These are phyloP conservation scores for Ophiobolus disseminans DNA, from an alignment of 2,329 filamentous ascomycete species.

Conservation along the genomic window DNA sequence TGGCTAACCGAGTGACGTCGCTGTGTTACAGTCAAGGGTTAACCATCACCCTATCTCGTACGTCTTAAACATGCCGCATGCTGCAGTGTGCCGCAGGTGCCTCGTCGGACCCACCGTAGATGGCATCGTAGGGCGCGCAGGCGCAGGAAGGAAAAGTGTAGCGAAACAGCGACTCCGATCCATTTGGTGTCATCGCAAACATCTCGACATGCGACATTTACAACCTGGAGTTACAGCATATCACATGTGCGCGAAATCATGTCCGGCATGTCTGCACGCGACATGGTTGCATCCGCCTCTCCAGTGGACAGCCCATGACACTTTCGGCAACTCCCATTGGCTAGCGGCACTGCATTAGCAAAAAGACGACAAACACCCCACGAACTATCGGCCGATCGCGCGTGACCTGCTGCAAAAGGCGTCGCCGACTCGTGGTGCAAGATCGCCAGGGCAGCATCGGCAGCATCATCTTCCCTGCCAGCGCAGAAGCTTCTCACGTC, in stretches of 20 bases:
- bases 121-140: background rate
- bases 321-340: conserved; percentile 25
- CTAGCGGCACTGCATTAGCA: background rate
- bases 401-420: background rate
- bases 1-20: conserved; percentile 18
- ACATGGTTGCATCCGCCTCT: conserved; percentile 2
- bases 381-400: conserved; percentile 7
- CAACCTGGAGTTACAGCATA: too few species aligned
- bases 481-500: background rate
- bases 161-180: too few species aligned
- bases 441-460: conserved; percentile 6
- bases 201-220: too few species aligned
- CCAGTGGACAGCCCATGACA: conserved; percentile 9
- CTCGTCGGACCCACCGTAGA: background rate
- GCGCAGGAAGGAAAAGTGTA: too few species aligned
- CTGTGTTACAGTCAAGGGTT: background rate
- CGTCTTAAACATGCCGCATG: background rate
- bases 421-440: background rate
- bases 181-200: too few species aligned
- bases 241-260: too few species aligned
- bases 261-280: too few species aligned
- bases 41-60: background rate
- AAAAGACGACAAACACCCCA: conserved; percentile 11
- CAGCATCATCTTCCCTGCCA: background rate
- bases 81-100: background rate